Evolutionary conservation across 2,329 filamentous ascomycete genomes (phyloP).

Genomic region (Geosmithia putterillii): DNA sequence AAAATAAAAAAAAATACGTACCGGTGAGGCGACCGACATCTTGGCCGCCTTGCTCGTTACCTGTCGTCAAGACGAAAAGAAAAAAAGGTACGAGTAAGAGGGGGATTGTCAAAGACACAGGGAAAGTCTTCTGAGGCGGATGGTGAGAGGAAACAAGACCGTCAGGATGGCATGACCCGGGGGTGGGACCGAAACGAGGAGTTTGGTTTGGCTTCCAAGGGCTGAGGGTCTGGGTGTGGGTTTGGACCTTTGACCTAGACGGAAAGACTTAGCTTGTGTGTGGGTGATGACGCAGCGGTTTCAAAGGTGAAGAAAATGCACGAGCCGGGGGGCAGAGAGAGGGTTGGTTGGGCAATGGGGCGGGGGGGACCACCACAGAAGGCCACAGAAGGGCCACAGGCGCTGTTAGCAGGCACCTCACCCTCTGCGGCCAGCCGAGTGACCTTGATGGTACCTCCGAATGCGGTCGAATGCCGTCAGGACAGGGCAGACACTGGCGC

Average conservation of each 20-base stretch:
- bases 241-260: slow-evolving; percentile 1
- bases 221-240: too few species aligned
- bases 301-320: slow-evolving; percentile 2
- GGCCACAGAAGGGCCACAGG: too few species aligned
- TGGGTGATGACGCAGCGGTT: slow-evolving; percentile 2
- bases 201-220: too few species aligned
- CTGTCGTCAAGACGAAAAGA: slow-evolving; percentile 24
- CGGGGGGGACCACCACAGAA: too few species aligned
- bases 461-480: too few species aligned
- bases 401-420: too few species aligned
- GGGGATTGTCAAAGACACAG: slow-evolving; percentile 1
- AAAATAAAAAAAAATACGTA: slow-evolving; percentile 22
- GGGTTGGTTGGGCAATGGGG: not conserved
- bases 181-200: not conserved
- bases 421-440: too few species aligned
- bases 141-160: not conserved
- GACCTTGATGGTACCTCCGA: not conserved
- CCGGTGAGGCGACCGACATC: slow-evolving; percentile 52
- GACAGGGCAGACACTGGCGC: too few species aligned
- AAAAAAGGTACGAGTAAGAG: not conserved
- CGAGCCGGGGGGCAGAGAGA: not conserved
- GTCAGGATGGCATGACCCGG: slow-evolving; percentile 6
- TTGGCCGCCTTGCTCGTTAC: slow-evolving; percentile 41
- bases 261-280: slow-evolving; percentile 1
- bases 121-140: not conserved